phyloP scores from a whole-genome alignment of 2,329 filamentous ascomycete species.

The Stagonosporopsis tanaceti region DNA sequence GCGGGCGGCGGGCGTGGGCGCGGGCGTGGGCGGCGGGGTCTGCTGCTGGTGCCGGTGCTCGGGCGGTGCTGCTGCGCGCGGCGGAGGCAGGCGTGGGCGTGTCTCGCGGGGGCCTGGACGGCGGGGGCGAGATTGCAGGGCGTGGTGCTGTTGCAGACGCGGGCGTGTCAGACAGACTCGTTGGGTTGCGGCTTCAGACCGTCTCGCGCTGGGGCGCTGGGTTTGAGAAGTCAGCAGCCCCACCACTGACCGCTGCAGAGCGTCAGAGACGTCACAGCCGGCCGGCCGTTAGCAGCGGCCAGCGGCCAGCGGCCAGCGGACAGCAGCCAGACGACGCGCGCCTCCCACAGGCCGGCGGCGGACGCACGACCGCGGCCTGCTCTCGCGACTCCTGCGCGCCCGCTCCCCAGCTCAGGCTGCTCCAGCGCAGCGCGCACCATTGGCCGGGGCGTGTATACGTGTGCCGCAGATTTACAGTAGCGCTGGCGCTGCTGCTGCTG shows the following conservation, averaged over 20 bases:
- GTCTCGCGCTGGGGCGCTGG: neutral
- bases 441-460: no score
- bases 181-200: constrained; percentile 4
- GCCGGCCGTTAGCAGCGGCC: neutral
- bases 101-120: neutral
- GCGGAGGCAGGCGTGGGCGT: constrained; percentile 6
- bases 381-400: no score
- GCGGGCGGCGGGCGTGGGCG: neutral
- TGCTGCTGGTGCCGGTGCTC: neutral
- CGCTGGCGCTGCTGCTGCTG: no score
- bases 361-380: no score
- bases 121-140: constrained; percentile 9
- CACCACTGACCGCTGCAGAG: neutral
- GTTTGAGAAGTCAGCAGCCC: constrained; percentile 12
- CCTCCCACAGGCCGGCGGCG: constrained; percentile 9
- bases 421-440: no score
- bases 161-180: neutral
- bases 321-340: neutral
- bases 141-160: constrained; percentile 6
- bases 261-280: constrained; percentile 14
- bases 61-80: neutral
- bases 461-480: no score
- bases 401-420: no score
- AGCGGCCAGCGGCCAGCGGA: no score
- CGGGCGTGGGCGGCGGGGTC: neutral